A percentile compares a stretch with the other conserved stretches of the same genome.
These are phyloP conservation scores for Lachancea cidri DNA, from an alignment of 805 yeast genomes.

Conservation along the genomic window DNA sequence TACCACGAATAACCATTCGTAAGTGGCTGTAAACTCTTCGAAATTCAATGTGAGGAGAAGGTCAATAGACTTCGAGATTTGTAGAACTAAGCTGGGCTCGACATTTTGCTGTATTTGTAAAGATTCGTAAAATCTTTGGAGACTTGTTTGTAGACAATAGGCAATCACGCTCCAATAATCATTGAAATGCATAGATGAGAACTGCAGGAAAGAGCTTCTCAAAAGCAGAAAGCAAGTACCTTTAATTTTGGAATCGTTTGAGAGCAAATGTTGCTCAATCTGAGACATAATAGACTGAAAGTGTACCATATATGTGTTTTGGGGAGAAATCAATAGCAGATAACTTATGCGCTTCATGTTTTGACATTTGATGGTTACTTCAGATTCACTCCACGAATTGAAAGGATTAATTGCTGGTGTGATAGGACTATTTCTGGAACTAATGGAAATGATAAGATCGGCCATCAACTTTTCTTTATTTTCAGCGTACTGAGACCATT, in stretches of 20 bases:
- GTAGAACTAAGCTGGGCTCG: conserved; percentile 36
- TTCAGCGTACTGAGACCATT: conserved; percentile 51
- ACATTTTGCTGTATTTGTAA: conserved; percentile 25
- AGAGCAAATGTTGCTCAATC: conserved; percentile 36
- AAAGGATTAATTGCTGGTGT: conserved; percentile 53
- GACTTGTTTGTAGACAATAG: conserved; percentile 47
- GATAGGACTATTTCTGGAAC: conserved; percentile 40
- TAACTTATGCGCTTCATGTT: conserved; percentile 61
- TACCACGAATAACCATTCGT: conserved; percentile 82
- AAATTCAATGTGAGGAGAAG: conserved; percentile 57
- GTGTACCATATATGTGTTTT: conserved; percentile 47
- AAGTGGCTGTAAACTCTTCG: conserved; percentile 67
- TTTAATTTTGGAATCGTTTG: conserved; percentile 27
- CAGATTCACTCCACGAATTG: conserved; percentile 65
- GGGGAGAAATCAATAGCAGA: conserved; percentile 55
- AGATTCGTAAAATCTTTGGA: conserved; percentile 28
- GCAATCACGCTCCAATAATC: conserved; percentile 67
- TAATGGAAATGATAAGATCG: conserved; percentile 25
- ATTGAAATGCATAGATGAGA: conserved; percentile 56
- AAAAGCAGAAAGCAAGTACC: conserved; percentile 45
- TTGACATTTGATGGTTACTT: conserved; percentile 46
- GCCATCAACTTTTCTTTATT: conserved; percentile 49
- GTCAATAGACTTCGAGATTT: conserved; percentile 76
- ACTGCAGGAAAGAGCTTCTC: conserved; percentile 59
- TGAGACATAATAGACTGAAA: conserved; percentile 44